phyloP scores from a whole-genome alignment of 2,329 filamentous ascomycete species.

The Colletotrichum musicola region DNA sequence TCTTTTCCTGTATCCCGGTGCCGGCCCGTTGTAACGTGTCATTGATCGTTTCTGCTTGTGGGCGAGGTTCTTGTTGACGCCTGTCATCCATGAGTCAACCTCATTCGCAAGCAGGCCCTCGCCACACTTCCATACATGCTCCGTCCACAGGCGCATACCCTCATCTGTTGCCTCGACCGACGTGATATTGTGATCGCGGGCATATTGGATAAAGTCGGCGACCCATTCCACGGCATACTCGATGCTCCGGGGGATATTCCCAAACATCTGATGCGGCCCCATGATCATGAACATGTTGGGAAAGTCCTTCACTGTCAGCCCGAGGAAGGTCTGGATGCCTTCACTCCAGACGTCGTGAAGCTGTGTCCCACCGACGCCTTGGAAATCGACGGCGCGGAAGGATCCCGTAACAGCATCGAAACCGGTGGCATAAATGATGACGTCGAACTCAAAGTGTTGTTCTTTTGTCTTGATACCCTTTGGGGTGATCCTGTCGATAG shows the following conservation, averaged over 20 bases:
- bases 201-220: constrained; percentile 50
- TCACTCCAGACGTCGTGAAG: constrained; percentile 47
- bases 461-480: constrained; percentile 59
- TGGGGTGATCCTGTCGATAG: constrained; percentile 59
- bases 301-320: constrained; percentile 55
- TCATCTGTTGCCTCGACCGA: constrained; percentile 56
- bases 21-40: constrained; percentile 60
- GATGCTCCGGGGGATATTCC: constrained; percentile 55
- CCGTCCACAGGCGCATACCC: constrained; percentile 56
- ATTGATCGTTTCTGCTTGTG: constrained; percentile 60
- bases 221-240: constrained; percentile 57
- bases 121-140: constrained; percentile 61
- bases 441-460: constrained; percentile 61
- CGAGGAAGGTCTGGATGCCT: constrained; percentile 54
- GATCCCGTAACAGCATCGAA: constrained; percentile 42
- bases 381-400: constrained; percentile 50
- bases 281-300: constrained; percentile 63
- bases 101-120: constrained; percentile 59
- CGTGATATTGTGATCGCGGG: constrained; percentile 48
- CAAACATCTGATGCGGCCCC: constrained; percentile 58
- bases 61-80: constrained; percentile 63
- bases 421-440: constrained; percentile 40
- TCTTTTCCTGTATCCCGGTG: constrained; percentile 55
- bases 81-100: constrained; percentile 68
- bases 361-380: constrained; percentile 43